Percentiles rank a stretch among this genome's conserved stretches.
phyloP scores from a whole-genome alignment of 176 grass and related monocot genomes.

The Bromus sterilis region DNA sequence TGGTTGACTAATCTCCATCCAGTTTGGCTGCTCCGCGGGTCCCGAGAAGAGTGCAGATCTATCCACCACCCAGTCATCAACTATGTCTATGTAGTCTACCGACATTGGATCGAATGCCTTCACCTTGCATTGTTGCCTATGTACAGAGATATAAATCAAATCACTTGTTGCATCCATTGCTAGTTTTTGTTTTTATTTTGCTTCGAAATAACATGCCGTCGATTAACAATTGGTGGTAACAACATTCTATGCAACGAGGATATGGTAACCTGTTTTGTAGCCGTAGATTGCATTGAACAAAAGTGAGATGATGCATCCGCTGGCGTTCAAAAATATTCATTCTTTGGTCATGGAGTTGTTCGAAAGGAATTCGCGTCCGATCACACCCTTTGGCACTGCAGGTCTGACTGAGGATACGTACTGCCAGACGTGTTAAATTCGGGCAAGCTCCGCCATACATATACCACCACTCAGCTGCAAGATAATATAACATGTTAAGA shows the following conservation, averaged over 20 bases:
- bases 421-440: constrained; percentile 62
- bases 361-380: constrained; percentile 49
- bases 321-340: constrained; percentile 86
- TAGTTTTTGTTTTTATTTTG: background rate
- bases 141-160: constrained; percentile 10
- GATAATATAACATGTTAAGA: constrained; percentile 18
- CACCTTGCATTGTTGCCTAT: constrained; percentile 45
- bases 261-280: constrained; percentile 68
- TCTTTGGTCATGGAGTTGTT: constrained; percentile 67
- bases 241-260: background rate
- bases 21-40: constrained; percentile 44
- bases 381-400: constrained; percentile 74
- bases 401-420: constrained; percentile 90
- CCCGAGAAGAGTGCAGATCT: constrained; percentile 37
- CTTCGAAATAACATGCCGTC: background rate
- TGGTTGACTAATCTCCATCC: constrained; percentile 66
- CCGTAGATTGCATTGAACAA: constrained; percentile 85
- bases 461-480: constrained; percentile 90
- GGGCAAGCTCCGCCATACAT: constrained; percentile 83
- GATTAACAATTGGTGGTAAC: background rate
- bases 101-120: constrained; percentile 79
- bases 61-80: constrained; percentile 83
- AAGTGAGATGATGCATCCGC: constrained; percentile 58
- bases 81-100: constrained; percentile 56
- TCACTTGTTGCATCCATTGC: background rate